A percentile compares a stretch with the other conserved stretches of the same genome.
These are phyloP conservation scores for Beauveria asiatica DNA, from an alignment of 2,329 filamentous ascomycete species.

Conservation along the genomic window DNA sequence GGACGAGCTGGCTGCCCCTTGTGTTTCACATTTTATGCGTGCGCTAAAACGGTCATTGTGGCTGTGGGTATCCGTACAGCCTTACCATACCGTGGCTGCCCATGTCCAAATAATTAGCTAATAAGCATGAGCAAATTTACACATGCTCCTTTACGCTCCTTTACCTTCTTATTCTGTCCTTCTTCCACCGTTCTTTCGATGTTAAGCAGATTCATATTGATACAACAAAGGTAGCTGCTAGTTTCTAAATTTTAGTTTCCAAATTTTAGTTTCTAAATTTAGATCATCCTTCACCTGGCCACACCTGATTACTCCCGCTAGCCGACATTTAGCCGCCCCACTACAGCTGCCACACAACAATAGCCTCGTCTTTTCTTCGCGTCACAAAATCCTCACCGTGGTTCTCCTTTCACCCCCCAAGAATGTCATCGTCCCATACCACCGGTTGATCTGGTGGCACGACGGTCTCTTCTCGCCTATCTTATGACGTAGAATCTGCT, in stretches of 20 bases:
- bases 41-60: slow-evolving; percentile 3
- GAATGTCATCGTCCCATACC: slow-evolving; percentile 8
- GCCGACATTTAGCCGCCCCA: slow-evolving; percentile 11
- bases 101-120: background rate
- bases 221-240: background rate
- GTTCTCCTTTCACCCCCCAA: background rate
- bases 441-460: slow-evolving; percentile 7
- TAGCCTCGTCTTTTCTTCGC: background rate
- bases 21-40: slow-evolving; percentile 5
- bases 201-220: background rate
- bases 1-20: background rate
- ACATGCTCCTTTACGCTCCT: background rate
- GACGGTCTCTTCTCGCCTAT: background rate
- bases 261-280: background rate
- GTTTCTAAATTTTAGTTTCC: background rate
- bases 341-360: slow-evolving; percentile 2
- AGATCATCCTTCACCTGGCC: background rate
- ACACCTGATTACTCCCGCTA: background rate
- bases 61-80: background rate
- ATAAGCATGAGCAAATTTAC: background rate
- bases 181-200: background rate
- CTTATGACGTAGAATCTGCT: slow-evolving; percentile 1
- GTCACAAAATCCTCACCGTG: background rate
- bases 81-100: background rate
- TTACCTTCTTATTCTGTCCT: background rate